Percentiles rank a stretch among this genome's conserved stretches.
Evolutionary conservation across 2,329 filamentous ascomycete genomes (phyloP).

Genomic region (Malbranchea cinnamomea): DNA sequence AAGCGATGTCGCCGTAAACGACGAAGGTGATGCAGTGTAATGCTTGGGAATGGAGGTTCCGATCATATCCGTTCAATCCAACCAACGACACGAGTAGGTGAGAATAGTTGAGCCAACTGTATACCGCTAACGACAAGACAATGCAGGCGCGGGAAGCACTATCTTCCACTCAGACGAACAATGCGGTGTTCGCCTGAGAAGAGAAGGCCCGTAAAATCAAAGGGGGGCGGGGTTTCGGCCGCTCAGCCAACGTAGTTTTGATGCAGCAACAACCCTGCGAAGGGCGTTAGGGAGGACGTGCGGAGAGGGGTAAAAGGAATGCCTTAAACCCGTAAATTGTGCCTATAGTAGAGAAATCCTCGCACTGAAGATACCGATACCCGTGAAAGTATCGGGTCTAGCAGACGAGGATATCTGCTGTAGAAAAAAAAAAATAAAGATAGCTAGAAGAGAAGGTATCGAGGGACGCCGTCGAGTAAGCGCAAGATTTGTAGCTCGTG

Average conservation of each 20-base stretch:
- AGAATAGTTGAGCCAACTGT: too few relatives aligned
- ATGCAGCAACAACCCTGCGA: conserved; percentile 39
- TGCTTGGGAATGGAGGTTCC: conserved; percentile 63
- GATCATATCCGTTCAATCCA: conserved; percentile 54
- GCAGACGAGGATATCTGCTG: conserved; percentile 58
- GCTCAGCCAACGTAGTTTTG: conserved; percentile 36
- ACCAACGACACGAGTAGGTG: conserved; percentile 8
- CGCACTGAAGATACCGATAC: conserved; percentile 72
- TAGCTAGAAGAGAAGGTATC: conserved; percentile 13
- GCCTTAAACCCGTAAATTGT: conserved; percentile 78
- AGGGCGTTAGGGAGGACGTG: conserved; percentile 79
- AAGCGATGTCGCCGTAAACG: conserved; percentile 65
- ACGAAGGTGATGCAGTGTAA: conserved; percentile 70
- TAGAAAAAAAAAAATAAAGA: conserved; percentile 11
- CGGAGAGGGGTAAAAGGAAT: conserved; percentile 68
- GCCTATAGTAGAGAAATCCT: conserved; percentile 46
- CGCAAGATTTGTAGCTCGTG: conserved; percentile 19
- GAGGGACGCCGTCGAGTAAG: neutral
- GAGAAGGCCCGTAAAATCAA: conserved; percentile 66
- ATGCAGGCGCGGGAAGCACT: conserved; percentile 68
- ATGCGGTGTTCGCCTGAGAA: conserved; percentile 85
- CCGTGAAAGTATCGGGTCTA: conserved; percentile 68
- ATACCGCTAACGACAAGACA: conserved; percentile 30
- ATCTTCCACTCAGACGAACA: conserved; percentile 96
- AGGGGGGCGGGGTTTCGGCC: conserved; percentile 59